Conservation (phyloP, 306 rosid species). For the Urtica urens region DNA sequence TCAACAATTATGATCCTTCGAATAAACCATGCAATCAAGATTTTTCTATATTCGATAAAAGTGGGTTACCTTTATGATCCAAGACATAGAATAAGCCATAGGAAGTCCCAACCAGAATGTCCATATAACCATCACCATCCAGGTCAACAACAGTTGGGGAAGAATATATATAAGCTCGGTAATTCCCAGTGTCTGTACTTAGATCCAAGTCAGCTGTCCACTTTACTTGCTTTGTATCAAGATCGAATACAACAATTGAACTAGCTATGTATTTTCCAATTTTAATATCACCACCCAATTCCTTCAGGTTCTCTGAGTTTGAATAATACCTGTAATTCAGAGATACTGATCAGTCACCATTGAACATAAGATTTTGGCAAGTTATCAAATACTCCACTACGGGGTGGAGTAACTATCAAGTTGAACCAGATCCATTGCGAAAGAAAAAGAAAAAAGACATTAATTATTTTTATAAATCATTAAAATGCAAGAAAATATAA, state of each 20-base stretch:
- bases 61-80: constrained; percentile 77
- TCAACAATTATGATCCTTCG: not conserved
- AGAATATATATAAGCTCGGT: constrained; percentile 70
- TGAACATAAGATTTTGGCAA: constrained; percentile 26
- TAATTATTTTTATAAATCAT: too few species aligned
- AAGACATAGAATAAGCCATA: constrained; percentile 84
- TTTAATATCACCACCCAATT: constrained; percentile 88
- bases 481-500: too few species aligned
- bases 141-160: constrained; percentile 86
- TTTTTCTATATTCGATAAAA: not conserved
- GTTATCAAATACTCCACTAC: constrained; percentile 9
- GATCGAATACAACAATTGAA: constrained; percentile 83
- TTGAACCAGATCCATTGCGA: not conserved
- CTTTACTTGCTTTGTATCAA: constrained; percentile 87
- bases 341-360: not conserved
- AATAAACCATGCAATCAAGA: not conserved
- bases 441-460: not conserved
- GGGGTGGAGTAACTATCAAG: not conserved
- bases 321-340: constrained; percentile 84
- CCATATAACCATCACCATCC: constrained; percentile 96
- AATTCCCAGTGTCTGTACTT: constrained; percentile 70
- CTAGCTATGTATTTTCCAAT: constrained; percentile 86
- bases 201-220: constrained; percentile 84
- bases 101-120: constrained; percentile 91
- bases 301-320: constrained; percentile 76